These are phyloP conservation scores for Coemansia sp. DNA, from an alignment of 192 early-diverging fungal species.

Conservation along the genomic window DNA sequence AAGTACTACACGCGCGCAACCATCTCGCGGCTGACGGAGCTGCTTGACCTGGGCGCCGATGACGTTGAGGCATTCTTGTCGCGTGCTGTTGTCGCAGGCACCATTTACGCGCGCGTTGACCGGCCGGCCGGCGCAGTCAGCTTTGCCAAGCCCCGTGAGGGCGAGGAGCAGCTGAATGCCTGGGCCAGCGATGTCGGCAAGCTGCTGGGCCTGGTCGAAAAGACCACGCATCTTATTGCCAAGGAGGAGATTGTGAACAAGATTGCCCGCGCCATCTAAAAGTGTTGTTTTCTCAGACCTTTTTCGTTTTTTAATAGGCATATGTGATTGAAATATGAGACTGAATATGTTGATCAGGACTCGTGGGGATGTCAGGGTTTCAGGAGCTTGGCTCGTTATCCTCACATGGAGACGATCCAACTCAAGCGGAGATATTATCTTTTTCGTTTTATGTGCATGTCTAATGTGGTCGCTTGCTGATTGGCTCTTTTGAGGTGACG, in stretches of 20 bases:
- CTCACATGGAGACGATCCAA: too few relatives aligned
- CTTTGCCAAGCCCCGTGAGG: slow-evolving; percentile 81
- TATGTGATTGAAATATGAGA: too few relatives aligned
- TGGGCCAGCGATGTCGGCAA: slow-evolving; percentile 91
- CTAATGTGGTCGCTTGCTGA: too few relatives aligned
- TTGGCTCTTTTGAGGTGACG: too few relatives aligned
- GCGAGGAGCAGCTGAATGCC: slow-evolving; percentile 87
- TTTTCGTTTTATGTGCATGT: too few relatives aligned
- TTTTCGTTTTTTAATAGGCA: too few relatives aligned
- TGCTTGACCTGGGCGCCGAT: slow-evolving; percentile 81
- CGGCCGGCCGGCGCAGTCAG: slow-evolving; percentile 84
- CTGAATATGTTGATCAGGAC: not conserved
- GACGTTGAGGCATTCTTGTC: slow-evolving; percentile 92
- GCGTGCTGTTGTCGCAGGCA: slow-evolving; percentile 89
- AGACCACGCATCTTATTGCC: slow-evolving; percentile 88
- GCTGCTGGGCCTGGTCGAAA: slow-evolving; percentile 88
- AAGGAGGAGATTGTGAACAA: slow-evolving; percentile 91
- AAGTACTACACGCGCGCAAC: slow-evolving; percentile 93
- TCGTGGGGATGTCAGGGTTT: too few relatives aligned
- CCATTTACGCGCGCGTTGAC: slow-evolving; percentile 95
- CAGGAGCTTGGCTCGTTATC: too few relatives aligned
- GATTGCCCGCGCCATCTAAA: slow-evolving; percentile 63
- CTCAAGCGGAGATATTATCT: too few relatives aligned
- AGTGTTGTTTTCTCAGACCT: too few relatives aligned
- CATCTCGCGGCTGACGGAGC: slow-evolving; percentile 79